Evolutionary conservation across 176 grass and related monocot species (phyloP).

Genomic region (Saccharum spontaneum): DNA sequence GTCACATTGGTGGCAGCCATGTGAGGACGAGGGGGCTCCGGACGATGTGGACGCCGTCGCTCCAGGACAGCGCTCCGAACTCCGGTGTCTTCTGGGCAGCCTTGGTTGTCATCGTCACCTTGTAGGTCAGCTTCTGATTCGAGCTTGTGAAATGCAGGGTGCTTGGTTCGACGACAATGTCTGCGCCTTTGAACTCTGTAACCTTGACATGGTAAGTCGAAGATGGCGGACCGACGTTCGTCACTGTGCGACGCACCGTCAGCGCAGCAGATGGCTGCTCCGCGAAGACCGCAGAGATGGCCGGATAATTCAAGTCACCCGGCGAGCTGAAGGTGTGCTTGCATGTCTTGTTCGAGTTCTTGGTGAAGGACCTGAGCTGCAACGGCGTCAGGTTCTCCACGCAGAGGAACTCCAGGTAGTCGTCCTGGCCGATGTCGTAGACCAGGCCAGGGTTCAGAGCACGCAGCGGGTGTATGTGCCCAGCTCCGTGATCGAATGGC

Average conservation of each 20-base stretch:
- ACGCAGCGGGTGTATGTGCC: conserved; percentile 79
- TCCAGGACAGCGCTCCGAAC: conserved; percentile 87
- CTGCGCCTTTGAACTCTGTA: conserved; percentile 66
- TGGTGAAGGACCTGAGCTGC: conserved; percentile 82
- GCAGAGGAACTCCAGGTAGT: conserved; percentile 95
- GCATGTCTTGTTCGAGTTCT: conserved; percentile 74
- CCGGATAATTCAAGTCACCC: conserved; percentile 85
- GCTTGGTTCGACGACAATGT: conserved; percentile 61
- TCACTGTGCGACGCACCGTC: conserved; percentile 71
- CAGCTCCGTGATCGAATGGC: conserved; percentile 85
- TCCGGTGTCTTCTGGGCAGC: conserved; percentile 57
- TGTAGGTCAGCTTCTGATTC: conserved; percentile 85
- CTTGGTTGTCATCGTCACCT: conserved; percentile 66
- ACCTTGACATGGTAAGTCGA: conserved; percentile 68
- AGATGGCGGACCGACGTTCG: conserved; percentile 71
- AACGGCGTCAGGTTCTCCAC: conserved; percentile 70
- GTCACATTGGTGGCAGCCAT: conserved; percentile 70
- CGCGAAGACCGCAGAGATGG: conserved; percentile 75
- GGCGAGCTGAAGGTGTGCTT: conserved; percentile 64
- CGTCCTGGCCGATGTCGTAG: conserved; percentile 63
- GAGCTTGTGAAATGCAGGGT: conserved; percentile 60
- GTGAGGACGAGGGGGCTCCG: conserved; percentile 63
- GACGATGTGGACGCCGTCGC: conserved; percentile 65
- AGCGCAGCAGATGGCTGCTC: conserved; percentile 40
- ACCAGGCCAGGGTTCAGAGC: conserved; percentile 82